phyloP scores from a whole-genome alignment of 805 yeast species.

The Kuraishia ogatae region DNA sequence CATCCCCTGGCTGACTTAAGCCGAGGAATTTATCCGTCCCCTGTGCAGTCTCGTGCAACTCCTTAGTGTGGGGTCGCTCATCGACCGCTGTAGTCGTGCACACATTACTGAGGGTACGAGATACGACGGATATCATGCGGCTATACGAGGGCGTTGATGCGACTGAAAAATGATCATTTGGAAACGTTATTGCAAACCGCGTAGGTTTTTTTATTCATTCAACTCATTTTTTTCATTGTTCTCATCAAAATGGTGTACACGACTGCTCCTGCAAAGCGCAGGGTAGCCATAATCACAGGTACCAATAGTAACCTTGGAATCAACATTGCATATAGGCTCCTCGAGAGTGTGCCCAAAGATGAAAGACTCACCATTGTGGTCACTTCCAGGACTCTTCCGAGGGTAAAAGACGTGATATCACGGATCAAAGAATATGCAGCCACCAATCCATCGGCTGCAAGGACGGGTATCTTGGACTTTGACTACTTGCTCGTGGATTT shows the following conservation, averaged over 20 bases:
- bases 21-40: too few relatives aligned
- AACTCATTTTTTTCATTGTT: neutral
- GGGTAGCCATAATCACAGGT: conserved; percentile 26
- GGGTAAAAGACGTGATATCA: conserved; percentile 68
- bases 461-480: conserved; percentile 60
- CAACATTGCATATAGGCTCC: conserved; percentile 73
- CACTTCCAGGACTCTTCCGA: conserved; percentile 82
- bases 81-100: too few relatives aligned
- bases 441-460: conserved; percentile 19
- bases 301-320: conserved; percentile 66
- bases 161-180: too few relatives aligned
- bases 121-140: too few relatives aligned
- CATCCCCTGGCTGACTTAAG: too few relatives aligned
- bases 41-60: too few relatives aligned
- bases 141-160: too few relatives aligned
- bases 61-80: too few relatives aligned
- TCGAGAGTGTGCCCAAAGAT: conserved; percentile 47
- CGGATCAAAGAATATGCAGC: conserved; percentile 39
- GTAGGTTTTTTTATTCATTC: too few relatives aligned
- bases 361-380: conserved; percentile 69
- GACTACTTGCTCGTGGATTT: conserved; percentile 90
- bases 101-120: too few relatives aligned
- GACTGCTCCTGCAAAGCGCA: conserved; percentile 5
- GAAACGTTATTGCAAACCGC: too few relatives aligned
- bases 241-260: neutral